Evolutionary conservation across 2,329 filamentous ascomycete species (phyloP), one percentile per base, ranked within the genome.

Genomic region (Xylaria arbuscula): DNA sequence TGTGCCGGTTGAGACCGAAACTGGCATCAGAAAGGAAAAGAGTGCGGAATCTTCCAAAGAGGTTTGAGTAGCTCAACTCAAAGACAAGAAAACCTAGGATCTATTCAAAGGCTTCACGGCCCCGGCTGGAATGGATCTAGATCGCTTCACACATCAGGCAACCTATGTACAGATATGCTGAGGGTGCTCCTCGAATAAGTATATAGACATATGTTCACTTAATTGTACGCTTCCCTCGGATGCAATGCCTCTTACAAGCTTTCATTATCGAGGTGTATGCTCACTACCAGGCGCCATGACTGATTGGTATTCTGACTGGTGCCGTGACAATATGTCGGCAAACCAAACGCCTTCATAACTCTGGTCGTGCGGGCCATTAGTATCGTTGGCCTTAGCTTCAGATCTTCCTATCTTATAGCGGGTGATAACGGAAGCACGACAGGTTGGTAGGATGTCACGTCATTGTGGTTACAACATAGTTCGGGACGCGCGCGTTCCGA

Each of bases 1-100:
- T 89, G 1, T 61, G 58, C 47, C 47, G 47, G 47, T 53, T 53
- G 58, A 61, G 48, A 53, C 34, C 48, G 58, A 61, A 42, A 42
- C 47, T 61, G 58, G 58, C 47, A 32, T 61, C 34, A 47, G 47
- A 53, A 47, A 61, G 42, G 58, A 61, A 13, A 61, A 59, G 56
- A 50, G 47, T 47, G 47, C 53, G 19, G 48, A 61, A 53, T 61
- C 58, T 53, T 47, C 48, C 34, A 40, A 61, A 53, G 58, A 61
- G 34, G 58, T 34, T 32, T 61, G 48, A 61, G 48, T 42, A 53
- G 53, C 32, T 60, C 57, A 32, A 53, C 34, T 51, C 45, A 38
- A 61, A 61, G 57, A 61, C 34, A 61, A 59, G 47, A 53, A 53
- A 53, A 42, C 42, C 22, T 15, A 32, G 48, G 34, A 53, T 51